phyloP scores from a whole-genome alignment of 192 early-diverging fungal genomes.

The Geranomyces variabilis region DNA sequence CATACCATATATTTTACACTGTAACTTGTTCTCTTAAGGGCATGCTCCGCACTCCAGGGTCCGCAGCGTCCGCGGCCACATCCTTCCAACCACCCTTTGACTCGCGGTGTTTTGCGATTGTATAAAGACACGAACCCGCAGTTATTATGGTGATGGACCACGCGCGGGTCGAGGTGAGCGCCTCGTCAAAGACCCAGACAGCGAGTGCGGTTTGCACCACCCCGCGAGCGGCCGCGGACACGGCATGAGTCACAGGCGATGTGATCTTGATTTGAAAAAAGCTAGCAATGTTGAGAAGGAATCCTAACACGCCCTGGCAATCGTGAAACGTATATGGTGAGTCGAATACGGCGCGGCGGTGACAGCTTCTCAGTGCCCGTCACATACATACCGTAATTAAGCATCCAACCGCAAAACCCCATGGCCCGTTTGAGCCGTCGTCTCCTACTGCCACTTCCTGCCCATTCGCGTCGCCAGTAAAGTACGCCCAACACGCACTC shows the following conservation, averaged over 20 bases:
- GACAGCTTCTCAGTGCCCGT: too few relatives aligned
- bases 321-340: too few relatives aligned
- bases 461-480: background rate
- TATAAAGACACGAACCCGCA: background rate
- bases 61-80: too few relatives aligned
- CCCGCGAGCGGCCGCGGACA: slow-evolving; percentile 61
- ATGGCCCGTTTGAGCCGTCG: background rate
- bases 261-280: slow-evolving; percentile 69
- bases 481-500: background rate
- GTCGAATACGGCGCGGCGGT: too few relatives aligned
- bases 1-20: too few relatives aligned
- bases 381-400: slow-evolving; percentile 12
- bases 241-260: slow-evolving; percentile 63
- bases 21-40: too few relatives aligned
- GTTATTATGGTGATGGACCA: slow-evolving; percentile 5
- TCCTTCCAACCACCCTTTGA: too few relatives aligned
- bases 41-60: too few relatives aligned
- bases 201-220: slow-evolving; percentile 38
- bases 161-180: slow-evolving; percentile 3
- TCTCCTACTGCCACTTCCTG: background rate
- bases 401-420: background rate
- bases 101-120: background rate
- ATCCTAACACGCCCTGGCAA: slow-evolving; percentile 60
- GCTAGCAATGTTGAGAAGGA: slow-evolving; percentile 64
- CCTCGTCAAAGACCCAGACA: slow-evolving; percentile 1